Evolutionary conservation across 306 rosid genomes (phyloP), one percentile per base, ranked within the genome.

Genomic region (Prunus armeniaca): DNA sequence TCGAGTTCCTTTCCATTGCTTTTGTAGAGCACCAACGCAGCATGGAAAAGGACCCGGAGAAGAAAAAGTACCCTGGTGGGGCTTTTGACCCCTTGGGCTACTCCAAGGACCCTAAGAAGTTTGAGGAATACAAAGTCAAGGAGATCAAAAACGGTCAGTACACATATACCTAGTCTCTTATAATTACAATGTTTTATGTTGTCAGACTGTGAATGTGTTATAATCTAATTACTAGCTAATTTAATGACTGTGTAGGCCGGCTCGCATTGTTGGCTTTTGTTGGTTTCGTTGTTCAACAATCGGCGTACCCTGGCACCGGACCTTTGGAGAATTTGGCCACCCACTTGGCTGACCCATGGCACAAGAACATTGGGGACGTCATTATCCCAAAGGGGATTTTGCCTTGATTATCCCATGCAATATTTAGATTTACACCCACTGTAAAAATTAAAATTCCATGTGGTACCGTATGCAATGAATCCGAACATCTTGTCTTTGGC

Each of bases 301-400:
- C 94, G 60, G 98, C 98, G 1, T 93, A 93, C 83, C 99, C 99
- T 3, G 99, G 99, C n/a, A 96, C 99, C 3, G 99, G 99, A 72
- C 99, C 99, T 0, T 81, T 96, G 93, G 99, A 96, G 93, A 96
- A 96, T 81, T 85, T 96, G 94, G 99, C 97, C 0, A 67, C 97
- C 82, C 99, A 96, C 89, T 86, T 96, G 97, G 98, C 99, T 83
- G 99, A 96, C 76, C 99, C 99, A 76, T 96, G 99, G 99, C 99
- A 96, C 93, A 96, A 91, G 87, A 96, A 89, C 96, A 96, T 96
- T 71, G 99, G 99, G 47, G 86, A 92, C 57, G 1, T 96, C 77
- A 12, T 96, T 72, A 92, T 96, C 69, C 99, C 99, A 8, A 81
- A 17, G 81, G 22, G 72, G 13, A 0, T 90, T 84, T 83, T 18